Evolutionary conservation across 1,284 basidiomycete species (phyloP).

Genomic region (Moesziomyces aphidis): DNA sequence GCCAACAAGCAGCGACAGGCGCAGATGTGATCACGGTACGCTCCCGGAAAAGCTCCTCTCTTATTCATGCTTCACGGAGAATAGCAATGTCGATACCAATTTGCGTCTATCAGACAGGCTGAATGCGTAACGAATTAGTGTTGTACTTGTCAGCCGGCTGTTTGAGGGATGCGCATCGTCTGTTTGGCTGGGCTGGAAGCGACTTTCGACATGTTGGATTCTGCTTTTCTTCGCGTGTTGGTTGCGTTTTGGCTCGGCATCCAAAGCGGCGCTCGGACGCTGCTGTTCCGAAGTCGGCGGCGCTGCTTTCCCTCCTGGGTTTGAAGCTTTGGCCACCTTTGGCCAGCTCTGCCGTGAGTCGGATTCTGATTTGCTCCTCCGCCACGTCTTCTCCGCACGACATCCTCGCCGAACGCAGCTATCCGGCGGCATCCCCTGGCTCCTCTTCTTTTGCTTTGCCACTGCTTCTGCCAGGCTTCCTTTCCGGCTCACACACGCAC

Average conservation of each 20-base stretch:
- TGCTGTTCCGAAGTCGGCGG: constrained; percentile 24
- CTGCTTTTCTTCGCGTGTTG: too few species aligned
- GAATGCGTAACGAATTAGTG: too few species aligned
- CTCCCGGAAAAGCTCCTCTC: too few species aligned
- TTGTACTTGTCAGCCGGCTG: too few species aligned
- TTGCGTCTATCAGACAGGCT: neutral
- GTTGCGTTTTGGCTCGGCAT: constrained; percentile 4
- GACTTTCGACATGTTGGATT: too few species aligned
- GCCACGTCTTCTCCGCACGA: constrained; percentile 18
- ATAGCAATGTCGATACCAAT: neutral
- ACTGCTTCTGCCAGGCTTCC: neutral
- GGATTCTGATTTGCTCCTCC: neutral
- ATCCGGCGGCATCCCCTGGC: constrained; percentile 12
- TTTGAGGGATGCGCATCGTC: too few species aligned
- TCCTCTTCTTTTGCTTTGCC: neutral
- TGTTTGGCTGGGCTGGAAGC: too few species aligned
- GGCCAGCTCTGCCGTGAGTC: neutral
- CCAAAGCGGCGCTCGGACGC: constrained; percentile 22
- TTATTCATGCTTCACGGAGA: neutral
- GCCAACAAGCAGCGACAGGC: constrained; percentile 32
- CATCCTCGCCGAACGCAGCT: constrained; percentile 10
- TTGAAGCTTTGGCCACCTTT: constrained; percentile 4
- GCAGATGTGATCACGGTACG: constrained; percentile 10
- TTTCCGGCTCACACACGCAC: neutral
- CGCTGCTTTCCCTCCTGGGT: neutral